Evolutionary conservation across 1,139 yeast genomes (phyloP), one percentile per base, ranked within the genome.

Genomic region (Pichia sp.): DNA sequence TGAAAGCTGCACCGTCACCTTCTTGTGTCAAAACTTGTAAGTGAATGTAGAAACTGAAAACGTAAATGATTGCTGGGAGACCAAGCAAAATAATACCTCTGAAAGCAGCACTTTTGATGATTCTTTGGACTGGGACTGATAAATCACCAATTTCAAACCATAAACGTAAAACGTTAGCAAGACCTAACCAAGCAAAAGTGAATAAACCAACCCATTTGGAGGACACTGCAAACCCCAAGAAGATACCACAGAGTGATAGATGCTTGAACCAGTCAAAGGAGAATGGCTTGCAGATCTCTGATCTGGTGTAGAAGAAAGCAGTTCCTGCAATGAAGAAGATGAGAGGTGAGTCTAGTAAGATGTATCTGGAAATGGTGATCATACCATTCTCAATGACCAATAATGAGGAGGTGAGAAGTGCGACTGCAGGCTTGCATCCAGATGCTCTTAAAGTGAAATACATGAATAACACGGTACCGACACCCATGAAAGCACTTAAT

Each of bases 151-250:
- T 63, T 43, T 83, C 62, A 58, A 85, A 75, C 96, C 96, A 88
- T 50, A 91, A 61, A 55, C 85, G 93, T 63, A 76, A 71, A 16
- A 78, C 58, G 48, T 94, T 86, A 45, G 76, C 59, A 6, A 72
- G 36, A 32, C 98, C 98, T 43, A 85, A 74, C 97, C 98, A 93
- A 8, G 84, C 87, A 47, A 88, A 62, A 27, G 98, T 91, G 67
- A 91, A 91, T 32, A 91, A 65, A 37, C 98, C 99, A 33, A 91
- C 97, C 97, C 98, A 91, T 60, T 93, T 93, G 31, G 95, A 79
- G 30, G 88, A 76, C 23, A 82, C 67, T 3, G 97, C 91, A 40
- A 93, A 74, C 33, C 98, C 99, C 38, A 93, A 67, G 14, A 82
- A 82, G 35, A 86, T 61, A 44, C 94, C 95, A 27, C 94, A 76